Evolutionary conservation across 176 grass and related monocot genomes (phyloP).

Genomic region (Saccharum officinarum): DNA sequence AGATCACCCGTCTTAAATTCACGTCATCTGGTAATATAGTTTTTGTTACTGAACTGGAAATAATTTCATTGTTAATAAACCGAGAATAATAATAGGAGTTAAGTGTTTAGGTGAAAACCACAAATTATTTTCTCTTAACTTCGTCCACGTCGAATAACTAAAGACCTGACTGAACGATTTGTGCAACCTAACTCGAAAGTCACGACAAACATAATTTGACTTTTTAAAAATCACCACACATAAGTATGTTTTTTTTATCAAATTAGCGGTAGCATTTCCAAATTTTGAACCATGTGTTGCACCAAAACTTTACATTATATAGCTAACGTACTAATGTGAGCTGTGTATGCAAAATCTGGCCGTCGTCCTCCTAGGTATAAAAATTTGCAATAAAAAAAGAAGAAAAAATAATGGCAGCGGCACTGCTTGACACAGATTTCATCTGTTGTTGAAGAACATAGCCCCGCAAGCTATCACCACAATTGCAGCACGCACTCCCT

Average conservation of each 20-base stretch:
- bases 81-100: too few relatives aligned
- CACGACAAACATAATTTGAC: background rate
- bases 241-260: background rate
- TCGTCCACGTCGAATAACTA: too few relatives aligned
- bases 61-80: too few relatives aligned
- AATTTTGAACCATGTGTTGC: background rate
- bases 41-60: too few relatives aligned
- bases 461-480: constrained; percentile 49
- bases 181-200: background rate
- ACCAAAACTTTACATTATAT: background rate
- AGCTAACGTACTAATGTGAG: background rate
- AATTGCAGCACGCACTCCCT: constrained; percentile 47
- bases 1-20: too few relatives aligned
- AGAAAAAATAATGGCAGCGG: background rate
- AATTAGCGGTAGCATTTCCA: background rate
- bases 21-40: too few relatives aligned
- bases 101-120: too few relatives aligned
- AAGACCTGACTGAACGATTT: background rate
- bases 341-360: background rate
- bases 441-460: constrained; percentile 44
- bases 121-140: too few relatives aligned
- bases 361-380: background rate
- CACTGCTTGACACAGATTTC: background rate
- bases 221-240: background rate
- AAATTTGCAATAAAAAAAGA: background rate